These are phyloP conservation scores for Tephrocybe sp. DNA, from an alignment of 768 basidiomycete genomes.

Conservation along the genomic window DNA sequence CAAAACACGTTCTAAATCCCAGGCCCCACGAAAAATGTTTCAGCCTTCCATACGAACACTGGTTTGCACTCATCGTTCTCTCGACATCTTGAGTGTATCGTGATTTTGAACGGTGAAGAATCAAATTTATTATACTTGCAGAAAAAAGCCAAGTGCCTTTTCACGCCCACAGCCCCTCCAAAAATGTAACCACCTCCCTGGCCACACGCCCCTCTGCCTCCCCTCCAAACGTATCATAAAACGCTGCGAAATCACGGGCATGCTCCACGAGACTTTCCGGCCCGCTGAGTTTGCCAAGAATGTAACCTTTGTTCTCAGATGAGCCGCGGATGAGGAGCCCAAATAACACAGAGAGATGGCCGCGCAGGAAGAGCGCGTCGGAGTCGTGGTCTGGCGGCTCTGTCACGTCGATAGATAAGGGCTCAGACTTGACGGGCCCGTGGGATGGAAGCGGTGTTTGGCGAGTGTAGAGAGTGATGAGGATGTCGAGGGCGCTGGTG, in stretches of 20 bases:
- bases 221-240: conserved; percentile 34
- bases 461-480: conserved; percentile 48
- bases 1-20: too few species aligned
- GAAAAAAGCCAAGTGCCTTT: too few species aligned
- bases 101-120: too few species aligned
- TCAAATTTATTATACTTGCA: too few species aligned
- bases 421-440: conserved; percentile 25
- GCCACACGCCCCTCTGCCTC: conserved; percentile 43
- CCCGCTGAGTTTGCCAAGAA: conserved; percentile 31
- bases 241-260: conserved; percentile 48
- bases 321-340: conserved; percentile 51
- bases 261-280: conserved; percentile 37
- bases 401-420: conserved; percentile 9
- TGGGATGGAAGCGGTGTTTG: conserved; percentile 22
- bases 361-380: conserved; percentile 56
- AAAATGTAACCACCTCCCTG: conserved; percentile 50
- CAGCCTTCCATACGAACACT: too few species aligned
- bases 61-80: too few species aligned
- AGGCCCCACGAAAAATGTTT: too few species aligned
- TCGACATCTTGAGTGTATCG: too few species aligned
- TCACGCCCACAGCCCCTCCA: conserved; percentile 37
- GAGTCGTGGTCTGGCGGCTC: conserved; percentile 22
- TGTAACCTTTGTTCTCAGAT: conserved; percentile 30
- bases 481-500: conserved; percentile 47
- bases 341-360: conserved; percentile 76